Evolutionary conservation across 164 flowering plant genomes (phyloP).

Genomic region (Stephania cephalantha): DNA sequence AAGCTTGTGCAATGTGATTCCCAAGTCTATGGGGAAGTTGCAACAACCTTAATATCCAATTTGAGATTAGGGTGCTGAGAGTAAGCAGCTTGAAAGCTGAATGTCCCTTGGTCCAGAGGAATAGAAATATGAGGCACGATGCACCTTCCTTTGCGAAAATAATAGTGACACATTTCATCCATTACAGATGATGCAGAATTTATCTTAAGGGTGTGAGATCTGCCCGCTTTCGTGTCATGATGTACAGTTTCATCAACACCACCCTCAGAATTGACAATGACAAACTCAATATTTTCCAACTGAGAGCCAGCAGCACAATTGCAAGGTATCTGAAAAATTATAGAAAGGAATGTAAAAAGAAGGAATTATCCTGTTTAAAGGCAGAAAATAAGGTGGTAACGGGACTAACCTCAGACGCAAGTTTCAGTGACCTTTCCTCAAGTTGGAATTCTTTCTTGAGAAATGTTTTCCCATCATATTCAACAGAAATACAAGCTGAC

Average conservation of each 20-base stretch:
- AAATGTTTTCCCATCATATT: constrained; percentile 17
- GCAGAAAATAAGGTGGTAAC: neutral
- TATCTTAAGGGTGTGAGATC: constrained; percentile 41
- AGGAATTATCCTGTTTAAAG: neutral
- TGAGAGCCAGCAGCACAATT: constrained; percentile 40
- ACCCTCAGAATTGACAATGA: constrained; percentile 47
- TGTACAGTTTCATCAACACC: constrained; percentile 41
- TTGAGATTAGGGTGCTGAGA: constrained; percentile 48
- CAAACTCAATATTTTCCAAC: constrained; percentile 44
- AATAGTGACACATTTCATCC: constrained; percentile 28
- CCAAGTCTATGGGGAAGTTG: neutral
- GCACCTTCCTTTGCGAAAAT: constrained; percentile 54
- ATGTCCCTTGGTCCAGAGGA: constrained; percentile 38
- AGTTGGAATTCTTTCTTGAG: constrained; percentile 32
- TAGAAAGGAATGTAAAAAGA: neutral
- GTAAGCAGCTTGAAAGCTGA: constrained; percentile 43
- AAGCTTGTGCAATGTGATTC: neutral
- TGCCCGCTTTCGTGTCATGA: constrained; percentile 30
- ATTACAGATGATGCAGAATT: constrained; percentile 21
- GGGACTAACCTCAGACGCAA: constrained; percentile 35
- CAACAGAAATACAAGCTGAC: constrained; percentile 44
- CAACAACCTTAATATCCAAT: constrained; percentile 35
- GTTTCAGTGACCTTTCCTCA: constrained; percentile 41
- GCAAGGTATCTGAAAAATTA: constrained; percentile 40
- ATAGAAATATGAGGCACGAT: constrained; percentile 39